These are phyloP conservation scores for Clonostachys rhizophaga DNA, from an alignment of 2,329 filamentous ascomycete genomes.

Conservation along the genomic window DNA sequence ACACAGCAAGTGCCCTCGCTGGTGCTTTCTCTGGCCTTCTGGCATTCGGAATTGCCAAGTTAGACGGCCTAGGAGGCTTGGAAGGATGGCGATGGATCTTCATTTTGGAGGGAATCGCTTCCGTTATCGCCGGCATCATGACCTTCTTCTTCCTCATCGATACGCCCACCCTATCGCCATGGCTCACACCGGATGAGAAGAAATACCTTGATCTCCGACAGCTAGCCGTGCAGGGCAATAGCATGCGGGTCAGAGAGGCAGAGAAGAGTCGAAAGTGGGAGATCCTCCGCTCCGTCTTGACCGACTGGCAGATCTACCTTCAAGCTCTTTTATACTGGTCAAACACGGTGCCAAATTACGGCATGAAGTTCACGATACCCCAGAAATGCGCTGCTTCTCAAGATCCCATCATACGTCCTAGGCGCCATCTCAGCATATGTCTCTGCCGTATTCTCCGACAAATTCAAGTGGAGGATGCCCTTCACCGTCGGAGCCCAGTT, in stretches of 20 bases:
- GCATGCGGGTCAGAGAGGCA: conserved; percentile 70
- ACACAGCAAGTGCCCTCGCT: conserved; percentile 74
- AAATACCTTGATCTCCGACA: conserved; percentile 64
- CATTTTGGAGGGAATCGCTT: conserved; percentile 56
- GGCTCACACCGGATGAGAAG: conserved; percentile 69
- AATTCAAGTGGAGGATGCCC: conserved; percentile 1
- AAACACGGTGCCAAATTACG: conserved; percentile 65
- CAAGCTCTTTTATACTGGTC: conserved; percentile 77
- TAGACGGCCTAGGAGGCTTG: conserved; percentile 57
- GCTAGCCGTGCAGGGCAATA: conserved; percentile 63
- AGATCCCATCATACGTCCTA: conserved; percentile 34
- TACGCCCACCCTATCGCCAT: conserved; percentile 72
- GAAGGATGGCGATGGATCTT: conserved; percentile 42
- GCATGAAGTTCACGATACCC: conserved; percentile 73
- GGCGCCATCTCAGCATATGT: conserved; percentile 15
- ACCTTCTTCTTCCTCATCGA: conserved; percentile 80
- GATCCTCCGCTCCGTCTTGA: conserved; percentile 38
- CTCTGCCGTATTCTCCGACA: not conserved
- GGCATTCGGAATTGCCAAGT: conserved; percentile 64
- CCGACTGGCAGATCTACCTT: conserved; percentile 80
- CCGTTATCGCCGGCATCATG: conserved; percentile 60
- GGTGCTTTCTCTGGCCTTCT: conserved; percentile 73
- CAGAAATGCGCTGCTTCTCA: conserved; percentile 48
- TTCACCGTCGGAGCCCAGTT: not conserved
- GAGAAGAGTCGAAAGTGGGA: too few relatives aligned